These are phyloP conservation scores for Raddia guianensis DNA, from an alignment of 176 grass and related monocot genomes.

Conservation along the genomic window DNA sequence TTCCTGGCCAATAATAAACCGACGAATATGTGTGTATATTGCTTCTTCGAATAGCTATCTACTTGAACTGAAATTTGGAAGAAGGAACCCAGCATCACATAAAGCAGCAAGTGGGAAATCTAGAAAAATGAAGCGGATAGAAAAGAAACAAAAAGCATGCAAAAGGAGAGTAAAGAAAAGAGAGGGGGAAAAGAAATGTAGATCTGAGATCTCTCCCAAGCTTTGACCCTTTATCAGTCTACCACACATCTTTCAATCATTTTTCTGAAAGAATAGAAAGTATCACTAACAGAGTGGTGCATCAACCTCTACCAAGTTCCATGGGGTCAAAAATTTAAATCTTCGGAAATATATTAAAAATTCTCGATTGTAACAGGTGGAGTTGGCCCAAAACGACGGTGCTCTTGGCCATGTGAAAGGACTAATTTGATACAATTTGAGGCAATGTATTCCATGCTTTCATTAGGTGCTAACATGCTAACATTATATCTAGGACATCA, in stretches of 20 bases:
- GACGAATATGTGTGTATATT: not conserved
- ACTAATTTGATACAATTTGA: too few relatives aligned
- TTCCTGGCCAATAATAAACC: slow-evolving; percentile 3
- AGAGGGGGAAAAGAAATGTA: not conserved
- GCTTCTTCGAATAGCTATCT: not conserved
- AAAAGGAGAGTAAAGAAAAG: slow-evolving; percentile 13
- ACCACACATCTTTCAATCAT: not conserved
- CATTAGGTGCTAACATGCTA: too few relatives aligned
- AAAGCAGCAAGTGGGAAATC: slow-evolving; percentile 14
- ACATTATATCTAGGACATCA: too few relatives aligned
- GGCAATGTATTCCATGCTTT: too few relatives aligned
- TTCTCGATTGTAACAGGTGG: too few relatives aligned
- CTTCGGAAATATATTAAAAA: not conserved
- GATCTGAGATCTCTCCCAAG: slow-evolving; percentile 33
- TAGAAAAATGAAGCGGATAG: slow-evolving; percentile 28
- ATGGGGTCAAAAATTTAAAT: not conserved
- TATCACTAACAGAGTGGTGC: not conserved
- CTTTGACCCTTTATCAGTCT: not conserved
- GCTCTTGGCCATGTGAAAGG: too few relatives aligned
- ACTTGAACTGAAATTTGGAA: not conserved
- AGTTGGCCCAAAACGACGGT: too few relatives aligned
- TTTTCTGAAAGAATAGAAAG: not conserved
- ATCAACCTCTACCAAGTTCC: too few relatives aligned
- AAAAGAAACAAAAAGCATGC: slow-evolving; percentile 36
- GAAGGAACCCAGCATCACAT: slow-evolving; percentile 20